Base-by-base conservation (phyloP, 352 stramenopile species). In the Globisporangium nodosum region DNA sequence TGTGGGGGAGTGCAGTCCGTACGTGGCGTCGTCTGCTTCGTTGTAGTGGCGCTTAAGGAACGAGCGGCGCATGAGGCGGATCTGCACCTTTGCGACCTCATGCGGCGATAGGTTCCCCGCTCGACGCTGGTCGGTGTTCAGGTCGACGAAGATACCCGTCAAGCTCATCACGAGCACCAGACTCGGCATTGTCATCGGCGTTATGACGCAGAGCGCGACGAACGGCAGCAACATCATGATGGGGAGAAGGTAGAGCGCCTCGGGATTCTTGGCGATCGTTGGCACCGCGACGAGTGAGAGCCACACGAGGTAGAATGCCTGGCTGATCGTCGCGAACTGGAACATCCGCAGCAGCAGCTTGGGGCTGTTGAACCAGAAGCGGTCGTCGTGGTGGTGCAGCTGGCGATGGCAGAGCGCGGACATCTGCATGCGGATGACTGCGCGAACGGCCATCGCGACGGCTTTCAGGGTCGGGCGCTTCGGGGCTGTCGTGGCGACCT, bases 241-340 rank as follows among this genome's bases (percentile, higher is more conserved):
- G 21, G 60, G 56, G 20, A 75, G 61, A 45, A 90, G 65, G 12
- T 77, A 81, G 47, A 46, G 52, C 13, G 59, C 60, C 1, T 46
- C 58, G 0, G 61, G 35, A 0, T 64, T 58, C 27, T 70, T 55
- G 7, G 69, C 53, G 9, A 89, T 61, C 3, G 68, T 76, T 21
- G 71, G 70, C 33, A 76, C 76, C 33, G 87, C 74, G 2, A 95
- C 83, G 9, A 94, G 78, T 0, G 83, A 89, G 53, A 94, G 72
- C 85, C 85, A 94, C 11, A 93, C 81, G 33, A 94, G 67, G 53
- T 94, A 94, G 59, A 94, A 93, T 7, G 83, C 83, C 60, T 94
- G 85, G 1, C 83, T 83, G 54, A 91, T 93, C 8, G 85, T 94
- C 31, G 85, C 81, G 46, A 94, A 90, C 63, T 94, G 85, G 50